A percentile compares a stretch with the other conserved stretches of the same genome.
These are phyloP conservation scores for Agrostemma githago DNA, from an alignment of 148 eudicot genomes.

Conservation along the genomic window DNA sequence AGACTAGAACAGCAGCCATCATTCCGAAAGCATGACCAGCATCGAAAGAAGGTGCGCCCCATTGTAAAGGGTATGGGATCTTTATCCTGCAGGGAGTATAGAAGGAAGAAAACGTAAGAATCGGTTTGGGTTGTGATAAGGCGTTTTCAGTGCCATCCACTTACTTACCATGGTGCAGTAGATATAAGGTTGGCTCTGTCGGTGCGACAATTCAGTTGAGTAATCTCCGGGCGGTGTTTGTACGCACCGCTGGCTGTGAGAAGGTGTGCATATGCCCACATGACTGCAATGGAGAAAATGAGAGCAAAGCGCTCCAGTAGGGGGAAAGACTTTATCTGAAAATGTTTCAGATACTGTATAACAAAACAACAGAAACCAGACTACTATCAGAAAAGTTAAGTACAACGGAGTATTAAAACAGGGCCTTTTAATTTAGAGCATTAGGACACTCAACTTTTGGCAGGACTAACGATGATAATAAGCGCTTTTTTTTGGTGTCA, in stretches of 20 bases:
- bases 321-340: slow-evolving; percentile 72
- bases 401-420: too few relatives aligned
- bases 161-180: slow-evolving; percentile 85
- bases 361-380: background rate
- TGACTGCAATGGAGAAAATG: slow-evolving; percentile 58
- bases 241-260: slow-evolving; percentile 96
- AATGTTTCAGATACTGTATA: slow-evolving; percentile 79
- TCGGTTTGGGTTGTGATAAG: background rate
- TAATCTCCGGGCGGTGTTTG: slow-evolving; percentile 71
- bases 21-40: slow-evolving; percentile 96
- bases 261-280: slow-evolving; percentile 97
- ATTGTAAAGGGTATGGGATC: slow-evolving; percentile 93
- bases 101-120: background rate
- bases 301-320: slow-evolving; percentile 88
- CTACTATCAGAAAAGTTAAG: background rate
- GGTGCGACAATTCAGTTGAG: slow-evolving; percentile 74
- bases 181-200: slow-evolving; percentile 87
- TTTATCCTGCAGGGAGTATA: slow-evolving; percentile 61
- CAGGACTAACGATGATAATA: background rate
- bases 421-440: too few relatives aligned
- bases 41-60: slow-evolving; percentile 96
- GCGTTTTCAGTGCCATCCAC: slow-evolving; percentile 1
- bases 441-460: background rate
- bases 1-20: slow-evolving; percentile 98
- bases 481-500: background rate